Conservation (phyloP, 2,329 filamentous ascomycete genomes). For the Neocucurbitaria cava region DNA sequence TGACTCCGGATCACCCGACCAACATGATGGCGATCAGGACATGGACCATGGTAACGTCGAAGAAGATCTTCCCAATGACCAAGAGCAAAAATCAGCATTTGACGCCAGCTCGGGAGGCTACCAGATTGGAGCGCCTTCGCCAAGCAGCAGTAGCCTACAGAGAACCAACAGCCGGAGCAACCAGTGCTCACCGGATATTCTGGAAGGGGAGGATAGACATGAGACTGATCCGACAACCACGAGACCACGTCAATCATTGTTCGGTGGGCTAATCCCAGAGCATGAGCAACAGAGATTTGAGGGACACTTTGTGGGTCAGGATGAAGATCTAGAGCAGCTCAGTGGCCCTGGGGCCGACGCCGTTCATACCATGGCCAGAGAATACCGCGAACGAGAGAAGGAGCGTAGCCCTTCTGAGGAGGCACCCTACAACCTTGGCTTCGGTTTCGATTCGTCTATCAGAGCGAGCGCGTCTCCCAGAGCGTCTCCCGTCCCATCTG, state of each 20-base stretch:
- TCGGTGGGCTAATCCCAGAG: slow-evolving; percentile 8
- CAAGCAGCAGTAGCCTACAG: too few relatives aligned
- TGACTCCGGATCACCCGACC: neutral
- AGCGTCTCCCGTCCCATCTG: slow-evolving; percentile 16
- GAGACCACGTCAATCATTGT: slow-evolving; percentile 23
- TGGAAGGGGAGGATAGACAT: neutral
- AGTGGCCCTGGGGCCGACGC: neutral
- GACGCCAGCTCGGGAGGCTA: slow-evolving; percentile 10
- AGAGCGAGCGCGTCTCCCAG: slow-evolving; percentile 4
- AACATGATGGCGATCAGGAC: neutral
- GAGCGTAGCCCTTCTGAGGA: neutral
- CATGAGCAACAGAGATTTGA: neutral
- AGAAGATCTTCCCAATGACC: slow-evolving; percentile 23
- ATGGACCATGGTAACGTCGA: slow-evolving; percentile 7
- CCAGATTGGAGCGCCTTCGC: neutral
- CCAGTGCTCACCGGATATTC: slow-evolving; percentile 18
- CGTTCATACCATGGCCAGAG: too few relatives aligned
- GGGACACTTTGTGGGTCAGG: neutral
- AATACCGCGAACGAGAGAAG: slow-evolving; percentile 8
- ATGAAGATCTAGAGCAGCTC: neutral
- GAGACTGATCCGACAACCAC: slow-evolving; percentile 12
- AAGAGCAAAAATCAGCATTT: slow-evolving; percentile 11
- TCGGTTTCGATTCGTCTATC: slow-evolving; percentile 11
- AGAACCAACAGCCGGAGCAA: too few relatives aligned
- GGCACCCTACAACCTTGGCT: slow-evolving; percentile 2